These are phyloP conservation scores for Acer negundo DNA, from an alignment of 345 rosid genomes.

Conservation along the genomic window DNA sequence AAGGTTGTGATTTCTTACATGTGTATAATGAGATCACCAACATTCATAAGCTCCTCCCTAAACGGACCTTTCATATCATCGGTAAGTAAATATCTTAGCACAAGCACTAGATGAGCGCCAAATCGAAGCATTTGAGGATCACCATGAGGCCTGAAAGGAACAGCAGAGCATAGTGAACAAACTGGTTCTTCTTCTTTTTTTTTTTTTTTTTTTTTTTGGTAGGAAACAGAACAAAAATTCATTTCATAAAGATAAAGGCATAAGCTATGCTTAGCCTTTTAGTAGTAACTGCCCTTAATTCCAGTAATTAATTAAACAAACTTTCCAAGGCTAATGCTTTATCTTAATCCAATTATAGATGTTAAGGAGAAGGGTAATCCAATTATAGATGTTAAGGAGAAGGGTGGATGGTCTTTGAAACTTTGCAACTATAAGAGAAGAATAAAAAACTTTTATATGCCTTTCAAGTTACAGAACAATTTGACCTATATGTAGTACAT, in stretches of 20 bases:
- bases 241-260: neutral
- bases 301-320: neutral
- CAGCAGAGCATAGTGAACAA: slow-evolving; percentile 20
- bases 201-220: neutral
- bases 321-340: neutral
- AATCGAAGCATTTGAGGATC: slow-evolving; percentile 96
- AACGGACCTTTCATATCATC: slow-evolving; percentile 77
- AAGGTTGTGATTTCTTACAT: slow-evolving; percentile 51
- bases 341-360: slow-evolving; percentile 11
- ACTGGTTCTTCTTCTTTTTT: neutral
- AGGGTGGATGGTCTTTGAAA: neutral
- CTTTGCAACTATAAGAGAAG: neutral
- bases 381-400: neutral
- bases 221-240: neutral
- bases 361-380: neutral
- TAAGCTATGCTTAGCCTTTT: neutral
- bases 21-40: slow-evolving; percentile 92
- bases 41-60: slow-evolving; percentile 77
- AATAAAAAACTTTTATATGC: neutral
- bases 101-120: slow-evolving; percentile 95
- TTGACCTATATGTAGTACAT: neutral
- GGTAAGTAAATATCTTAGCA: slow-evolving; percentile 71
- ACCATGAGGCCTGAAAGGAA: slow-evolving; percentile 82
- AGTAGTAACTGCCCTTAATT: neutral
- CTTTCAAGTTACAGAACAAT: slow-evolving; percentile 17